Evolutionary conservation across 2,329 filamentous ascomycete genomes (phyloP), one percentile per base, ranked within the genome.

Genomic region (Arthrobotrys sinensis): DNA sequence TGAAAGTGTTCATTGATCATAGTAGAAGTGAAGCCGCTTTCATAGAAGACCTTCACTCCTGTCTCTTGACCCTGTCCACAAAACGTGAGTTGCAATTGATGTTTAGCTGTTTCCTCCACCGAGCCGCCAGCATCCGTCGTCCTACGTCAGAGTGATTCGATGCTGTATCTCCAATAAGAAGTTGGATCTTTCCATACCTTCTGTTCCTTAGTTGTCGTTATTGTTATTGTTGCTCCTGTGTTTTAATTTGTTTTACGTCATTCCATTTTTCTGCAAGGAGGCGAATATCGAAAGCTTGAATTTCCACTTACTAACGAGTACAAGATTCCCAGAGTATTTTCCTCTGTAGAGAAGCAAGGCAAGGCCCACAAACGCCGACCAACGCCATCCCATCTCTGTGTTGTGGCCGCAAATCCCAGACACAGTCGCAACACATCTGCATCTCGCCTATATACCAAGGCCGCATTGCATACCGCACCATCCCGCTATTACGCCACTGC

Each of bases 31-130:
- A 75, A 63, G 32, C 40, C 67, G 63, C 48, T 40, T 50, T 45
- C 48, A 40, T 40, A 32, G 43, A 52, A 73, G 52, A 40, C 55
- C 38, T 73, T 73, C 69, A 60, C 64, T 73, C 46, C 69, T 43
- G 34, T 7, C 55, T 65, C 24, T 60, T 57, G 55, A 45, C 69
- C 63, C 28, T 45, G 55, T 43, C 21, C 53, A 64, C 45, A 16
- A 45, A 75, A 75, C 70, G 70, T 75, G 70, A 75, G 70, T 75
- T 75, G 50, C 50, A 40, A 53, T 71, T 55, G 46, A 73, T 73
- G 60, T 73, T 66, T 45, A 38, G 36, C 55, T 60, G 19, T 52
- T 24, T 66, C 36, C 8, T 55, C 38, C 38, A 36, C 40, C 43
- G 19, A 24, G 67, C 69, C 69, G 60, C 38, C 46, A 50, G 69